Evolutionary conservation across 2,329 filamentous ascomycete species (phyloP).

Genomic region (Coniochaeta pulveracea): DNA sequence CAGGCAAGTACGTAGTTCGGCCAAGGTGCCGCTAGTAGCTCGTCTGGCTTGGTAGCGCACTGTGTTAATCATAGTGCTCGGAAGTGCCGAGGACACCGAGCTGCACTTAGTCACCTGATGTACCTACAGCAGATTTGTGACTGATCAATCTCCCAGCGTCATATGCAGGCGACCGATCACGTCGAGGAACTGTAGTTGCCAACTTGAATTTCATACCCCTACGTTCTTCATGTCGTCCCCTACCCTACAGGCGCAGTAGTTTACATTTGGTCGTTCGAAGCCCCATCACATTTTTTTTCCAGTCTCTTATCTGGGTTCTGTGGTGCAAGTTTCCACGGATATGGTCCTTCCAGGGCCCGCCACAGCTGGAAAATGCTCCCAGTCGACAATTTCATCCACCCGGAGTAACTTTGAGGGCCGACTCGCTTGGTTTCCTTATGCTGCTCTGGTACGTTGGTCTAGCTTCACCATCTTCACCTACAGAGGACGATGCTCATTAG

Average conservation of each 20-base stretch:
- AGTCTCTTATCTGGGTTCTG: conserved; percentile 3
- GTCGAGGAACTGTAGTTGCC: too few species aligned
- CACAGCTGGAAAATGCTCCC: conserved; percentile 1
- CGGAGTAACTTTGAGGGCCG: conserved; percentile 5
- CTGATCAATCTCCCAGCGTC: too few species aligned
- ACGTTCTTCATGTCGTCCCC: neutral
- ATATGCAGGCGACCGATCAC: too few species aligned
- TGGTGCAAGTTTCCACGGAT: conserved; percentile 5
- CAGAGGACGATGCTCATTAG: conserved; percentile 3
- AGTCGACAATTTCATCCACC: conserved; percentile 5
- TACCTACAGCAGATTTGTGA: too few species aligned
- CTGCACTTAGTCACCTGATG: too few species aligned
- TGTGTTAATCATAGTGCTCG: too few species aligned
- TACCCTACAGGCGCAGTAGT: conserved; percentile 1
- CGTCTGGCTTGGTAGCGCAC: too few species aligned
- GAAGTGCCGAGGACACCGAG: too few species aligned
- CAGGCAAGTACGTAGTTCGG: too few species aligned
- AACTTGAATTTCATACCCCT: too few species aligned
- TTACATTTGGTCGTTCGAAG: conserved; percentile 4
- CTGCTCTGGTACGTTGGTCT: conserved; percentile 5
- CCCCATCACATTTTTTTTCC: conserved; percentile 4
- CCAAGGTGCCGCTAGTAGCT: too few species aligned
- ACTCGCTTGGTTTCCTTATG: conserved; percentile 5
- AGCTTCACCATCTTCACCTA: conserved; percentile 5
- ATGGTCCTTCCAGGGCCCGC: conserved; percentile 3